phyloP scores from a whole-genome alignment of 2,329 filamentous ascomycete species.

The Daldinia sp. region DNA sequence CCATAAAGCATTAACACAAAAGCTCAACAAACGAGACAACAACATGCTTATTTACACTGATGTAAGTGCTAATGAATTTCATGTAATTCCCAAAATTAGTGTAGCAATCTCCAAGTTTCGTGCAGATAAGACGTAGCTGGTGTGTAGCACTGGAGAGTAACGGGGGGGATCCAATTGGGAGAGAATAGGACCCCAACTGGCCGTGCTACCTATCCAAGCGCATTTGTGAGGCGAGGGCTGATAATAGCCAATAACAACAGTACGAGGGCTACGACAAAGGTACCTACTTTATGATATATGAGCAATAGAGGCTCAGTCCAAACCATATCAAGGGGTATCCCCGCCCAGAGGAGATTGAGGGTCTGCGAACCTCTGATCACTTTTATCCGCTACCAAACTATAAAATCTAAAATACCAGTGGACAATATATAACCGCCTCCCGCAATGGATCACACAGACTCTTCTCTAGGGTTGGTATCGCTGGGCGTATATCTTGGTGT shows the following conservation, averaged over 20 bases:
- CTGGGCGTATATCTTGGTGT: background rate
- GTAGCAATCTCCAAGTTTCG: background rate
- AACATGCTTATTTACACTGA: no score
- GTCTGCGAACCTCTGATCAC: background rate
- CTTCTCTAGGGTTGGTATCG: background rate
- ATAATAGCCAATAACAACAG: background rate
- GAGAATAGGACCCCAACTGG: background rate
- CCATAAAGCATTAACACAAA: no score
- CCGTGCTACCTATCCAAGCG: background rate
- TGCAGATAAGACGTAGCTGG: background rate
- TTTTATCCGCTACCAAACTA: background rate
- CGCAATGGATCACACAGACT: background rate
- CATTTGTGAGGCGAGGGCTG: background rate
- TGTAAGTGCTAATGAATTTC: no score
- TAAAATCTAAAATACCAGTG: background rate
- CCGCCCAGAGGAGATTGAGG: background rate
- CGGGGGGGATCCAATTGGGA: background rate
- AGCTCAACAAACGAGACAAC: no score
- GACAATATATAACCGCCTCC: background rate
- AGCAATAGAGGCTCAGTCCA: background rate
- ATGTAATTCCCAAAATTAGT: no score
- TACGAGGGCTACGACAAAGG: background rate
- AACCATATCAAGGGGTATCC: background rate
- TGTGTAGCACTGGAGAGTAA: background rate
- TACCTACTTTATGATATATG: background rate